Evolutionary conservation across 805 yeast species (phyloP), one percentile per base, ranked within the genome.

Genomic region (Ogataea methanolica): DNA sequence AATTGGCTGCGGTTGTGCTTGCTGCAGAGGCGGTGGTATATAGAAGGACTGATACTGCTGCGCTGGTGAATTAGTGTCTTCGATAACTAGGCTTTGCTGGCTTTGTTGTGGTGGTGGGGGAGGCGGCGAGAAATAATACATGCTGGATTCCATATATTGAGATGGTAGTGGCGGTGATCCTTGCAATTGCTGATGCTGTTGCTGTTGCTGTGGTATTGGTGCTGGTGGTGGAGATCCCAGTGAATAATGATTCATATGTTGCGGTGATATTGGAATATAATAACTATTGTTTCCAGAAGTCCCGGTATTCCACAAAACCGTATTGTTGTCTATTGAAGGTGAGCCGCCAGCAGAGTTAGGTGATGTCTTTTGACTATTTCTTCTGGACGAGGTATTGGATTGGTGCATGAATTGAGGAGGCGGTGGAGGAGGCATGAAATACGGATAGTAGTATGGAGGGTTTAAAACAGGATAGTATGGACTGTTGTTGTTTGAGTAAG

Each of bases 361-460:
- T 14, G 61, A 52, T 22, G 43, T 40, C 12, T 50, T 29, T 33
- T 45, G 51, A 34, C 55, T 52, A 29, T 45, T 47, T 36, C 47
- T 17, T 39, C 53, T 45, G n/a, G 57, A 46, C 9, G 50, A 34
- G n/a, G 54, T 33, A 11, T 52, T 23, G 12, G 50, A 41, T 36
- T 41, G 12, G 23, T 38, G 34, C 26, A 46, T 22, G 31, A 26
- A 26, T 9, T 26, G 31, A 7, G 39, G 46, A 36, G 48, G 49
- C 2, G 51, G 47, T 21, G 50, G 53, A 9, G 42, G 56, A 9
- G 58, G 53, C 41, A 53, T 36, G 21, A 50, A 49, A 36, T 56
- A 55, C 5, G 62, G 60, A 16, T 47, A 41, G 41, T 52, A 58
- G 39, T 55, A 55, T 29, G 54, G 54, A 7, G 52, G 39, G 17